phyloP scores from a whole-genome alignment of 257 asterid genomes.

The Solanum pennellii region DNA sequence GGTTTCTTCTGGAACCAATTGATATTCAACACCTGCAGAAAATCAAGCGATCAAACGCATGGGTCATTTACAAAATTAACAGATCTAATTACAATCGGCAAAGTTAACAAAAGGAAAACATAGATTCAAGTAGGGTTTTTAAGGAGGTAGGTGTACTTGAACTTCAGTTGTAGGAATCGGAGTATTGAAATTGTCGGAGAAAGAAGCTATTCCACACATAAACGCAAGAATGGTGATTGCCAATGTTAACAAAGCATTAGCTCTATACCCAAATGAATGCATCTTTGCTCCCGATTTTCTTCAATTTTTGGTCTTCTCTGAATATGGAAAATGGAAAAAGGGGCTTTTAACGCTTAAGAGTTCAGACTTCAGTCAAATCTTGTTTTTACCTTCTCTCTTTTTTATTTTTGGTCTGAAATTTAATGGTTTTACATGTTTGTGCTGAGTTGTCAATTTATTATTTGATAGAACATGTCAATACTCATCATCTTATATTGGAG shows the following conservation, averaged over 20 bases:
- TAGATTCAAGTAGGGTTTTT: not conserved
- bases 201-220: constrained; percentile 78
- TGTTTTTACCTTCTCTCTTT: not conserved
- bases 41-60: not conserved
- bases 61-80: not conserved
- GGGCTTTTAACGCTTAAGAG: not conserved
- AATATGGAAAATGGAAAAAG: not conserved
- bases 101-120: not conserved
- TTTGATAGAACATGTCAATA: not conserved
- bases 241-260: constrained; percentile 70
- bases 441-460: not conserved
- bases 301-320: not conserved
- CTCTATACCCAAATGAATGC: constrained; percentile 77
- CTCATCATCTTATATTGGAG: not conserved
- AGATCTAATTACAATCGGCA: not conserved
- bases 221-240: constrained; percentile 77
- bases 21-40: constrained; percentile 48
- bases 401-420: not conserved
- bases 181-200: constrained; percentile 74
- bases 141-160: constrained; percentile 25
- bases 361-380: not conserved
- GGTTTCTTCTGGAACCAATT: constrained; percentile 88
- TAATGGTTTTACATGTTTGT: not conserved
- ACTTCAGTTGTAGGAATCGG: constrained; percentile 67
- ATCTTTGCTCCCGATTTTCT: constrained; percentile 13